phyloP scores from a whole-genome alignment of 768 basidiomycete species.

The Ephemerocybe angulata region DNA sequence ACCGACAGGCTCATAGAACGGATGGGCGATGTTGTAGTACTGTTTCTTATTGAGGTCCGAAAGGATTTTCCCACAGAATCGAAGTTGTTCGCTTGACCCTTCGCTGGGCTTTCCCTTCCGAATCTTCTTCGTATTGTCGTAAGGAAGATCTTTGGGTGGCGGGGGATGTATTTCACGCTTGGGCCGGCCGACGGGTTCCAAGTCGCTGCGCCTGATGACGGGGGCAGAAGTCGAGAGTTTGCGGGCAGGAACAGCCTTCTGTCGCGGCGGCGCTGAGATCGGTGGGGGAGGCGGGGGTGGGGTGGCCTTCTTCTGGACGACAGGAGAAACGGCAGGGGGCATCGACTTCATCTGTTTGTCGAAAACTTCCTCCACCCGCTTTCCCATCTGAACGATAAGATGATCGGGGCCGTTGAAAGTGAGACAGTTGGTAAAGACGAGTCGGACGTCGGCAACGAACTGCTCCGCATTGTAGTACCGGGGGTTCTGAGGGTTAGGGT shows the following conservation, averaged over 20 bases:
- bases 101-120: slow-evolving; percentile 63
- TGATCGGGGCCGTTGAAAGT: slow-evolving; percentile 95
- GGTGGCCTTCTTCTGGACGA: slow-evolving; percentile 45
- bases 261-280: slow-evolving; percentile 40
- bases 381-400: slow-evolving; percentile 71
- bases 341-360: slow-evolving; percentile 86
- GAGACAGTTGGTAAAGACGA: slow-evolving; percentile 84
- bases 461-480: slow-evolving; percentile 76
- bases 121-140: slow-evolving; percentile 69
- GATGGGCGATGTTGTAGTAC: slow-evolving; percentile 64
- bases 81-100: slow-evolving; percentile 76
- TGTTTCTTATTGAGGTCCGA: slow-evolving; percentile 77
- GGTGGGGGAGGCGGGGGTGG: slow-evolving; percentile 41
- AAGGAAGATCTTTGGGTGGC: slow-evolving; percentile 85
- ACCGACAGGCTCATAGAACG: slow-evolving; percentile 96
- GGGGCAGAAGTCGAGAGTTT: slow-evolving; percentile 80
- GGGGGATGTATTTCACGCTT: slow-evolving; percentile 98
- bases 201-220: slow-evolving; percentile 75
- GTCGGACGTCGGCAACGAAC: slow-evolving; percentile 79
- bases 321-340: slow-evolving; percentile 64
- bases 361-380: slow-evolving; percentile 76
- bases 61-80: slow-evolving; percentile 75
- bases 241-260: slow-evolving; percentile 50
- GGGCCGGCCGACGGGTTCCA: slow-evolving; percentile 62
- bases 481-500: slow-evolving; percentile 64